Base-by-base conservation (phyloP, 495 filamentous ascomycete species). In the Hypoxylon intermedium region DNA sequence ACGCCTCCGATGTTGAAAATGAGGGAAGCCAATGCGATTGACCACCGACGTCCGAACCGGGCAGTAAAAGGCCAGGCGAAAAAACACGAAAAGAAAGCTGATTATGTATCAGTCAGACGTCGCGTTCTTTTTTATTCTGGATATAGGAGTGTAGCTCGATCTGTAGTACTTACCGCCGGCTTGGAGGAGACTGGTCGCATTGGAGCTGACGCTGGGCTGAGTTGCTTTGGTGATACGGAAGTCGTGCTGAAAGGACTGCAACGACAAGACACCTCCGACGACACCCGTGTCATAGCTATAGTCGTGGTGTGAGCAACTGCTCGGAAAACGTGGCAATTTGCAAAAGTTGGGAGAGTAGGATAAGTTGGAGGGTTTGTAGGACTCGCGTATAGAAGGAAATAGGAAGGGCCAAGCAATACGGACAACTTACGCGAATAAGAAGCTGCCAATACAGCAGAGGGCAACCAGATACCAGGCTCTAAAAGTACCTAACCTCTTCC, bases 171-270 rank as follows among this genome's bases (percentile, higher is more conserved):
- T 66, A 65, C 72, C 72, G 38, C 72, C 72, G 3, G 69, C 77
- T 61, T 82, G 83, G 18, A 87, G 73, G 18, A 87, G 76, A 46
- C 85, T 86, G 11, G 85, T 83, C 33, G 86, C 79, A 47, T 86
- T 85, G 15, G 80, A 82, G 4, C 80, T 72, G 11, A 83, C 72
- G 23, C 20, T 63, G 3, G 59, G 9, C 43, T 51, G 47, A 13
- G 57, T 63, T 5, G 38, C 33, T 11, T 51, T 66, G 42, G 73
- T 67, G 26, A 63, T 50, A 23, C 53, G 53, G 60, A 85, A 85
- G 66, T 85, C 82, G 26, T 73, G 68, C 58, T 84, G 81, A 77
- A 86, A 86, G 45, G 77, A 77, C 11, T 70, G 68, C 11, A 86
- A 69, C 9, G 82, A 78, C 13, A 86, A 74, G 20, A 85, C 81